Percentiles rank a stretch among this genome's conserved stretches.
Evolutionary conservation across 805 yeast species (phyloP).

Genomic region (Kodamaea nitidulidarum): DNA sequence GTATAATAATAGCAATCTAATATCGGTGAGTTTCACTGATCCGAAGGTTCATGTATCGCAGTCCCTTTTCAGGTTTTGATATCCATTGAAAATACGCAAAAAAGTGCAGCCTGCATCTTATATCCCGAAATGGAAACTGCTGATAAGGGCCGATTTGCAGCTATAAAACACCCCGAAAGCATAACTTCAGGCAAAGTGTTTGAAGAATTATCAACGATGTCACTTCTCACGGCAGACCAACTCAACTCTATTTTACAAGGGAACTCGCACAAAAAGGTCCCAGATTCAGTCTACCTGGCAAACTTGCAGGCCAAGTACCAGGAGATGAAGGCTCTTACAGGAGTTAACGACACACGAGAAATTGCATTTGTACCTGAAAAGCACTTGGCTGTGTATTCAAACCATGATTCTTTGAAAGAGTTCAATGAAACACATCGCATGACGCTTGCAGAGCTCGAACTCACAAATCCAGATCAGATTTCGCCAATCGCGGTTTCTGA

Average conservation of each 20-base stretch:
- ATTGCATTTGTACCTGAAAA: conserved; percentile 28
- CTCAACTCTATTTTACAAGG: conserved; percentile 26
- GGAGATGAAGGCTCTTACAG: conserved; percentile 12
- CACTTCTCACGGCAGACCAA: conserved; percentile 4
- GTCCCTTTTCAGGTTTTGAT: conserved; percentile 8
- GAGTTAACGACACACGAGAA: conserved; percentile 5
- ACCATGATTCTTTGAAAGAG: conserved; percentile 15
- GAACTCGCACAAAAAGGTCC: conserved; percentile 32
- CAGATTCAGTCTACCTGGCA: conserved; percentile 27
- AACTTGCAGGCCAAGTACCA: conserved; percentile 30
- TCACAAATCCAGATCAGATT: conserved; percentile 43
- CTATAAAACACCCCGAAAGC: conserved; percentile 4
- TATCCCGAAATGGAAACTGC: conserved; percentile 4
- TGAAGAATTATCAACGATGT: conserved; percentile 1
- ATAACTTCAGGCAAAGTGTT: neutral
- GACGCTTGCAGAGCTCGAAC: conserved; percentile 49
- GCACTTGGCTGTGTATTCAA: conserved; percentile 29
- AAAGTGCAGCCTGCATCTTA: neutral
- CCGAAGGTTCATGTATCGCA: neutral
- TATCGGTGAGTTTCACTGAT: neutral
- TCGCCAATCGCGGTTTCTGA: conserved; percentile 54
- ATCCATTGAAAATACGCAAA: conserved; percentile 7
- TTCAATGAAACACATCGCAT: conserved; percentile 26
- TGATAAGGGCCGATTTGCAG: conserved; percentile 7
- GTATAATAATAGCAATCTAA: too few relatives aligned